phyloP scores from a whole-genome alignment of 1,284 basidiomycete genomes.

The Austroboletus niveus region DNA sequence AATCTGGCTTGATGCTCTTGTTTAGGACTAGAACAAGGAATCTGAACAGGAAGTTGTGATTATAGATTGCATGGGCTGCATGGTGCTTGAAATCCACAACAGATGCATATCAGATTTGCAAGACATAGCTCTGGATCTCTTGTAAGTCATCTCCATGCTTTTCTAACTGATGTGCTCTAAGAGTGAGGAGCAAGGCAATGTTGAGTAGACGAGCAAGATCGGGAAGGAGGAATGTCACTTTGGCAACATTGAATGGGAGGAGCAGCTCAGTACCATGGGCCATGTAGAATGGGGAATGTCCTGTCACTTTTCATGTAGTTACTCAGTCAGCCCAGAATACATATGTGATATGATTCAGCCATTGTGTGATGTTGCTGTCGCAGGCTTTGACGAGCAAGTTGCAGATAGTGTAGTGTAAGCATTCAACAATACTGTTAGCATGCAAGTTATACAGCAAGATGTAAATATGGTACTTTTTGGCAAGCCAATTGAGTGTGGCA shows the following conservation, averaged over 20 bases:
- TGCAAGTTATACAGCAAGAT: too few species aligned
- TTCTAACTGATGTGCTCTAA: background rate
- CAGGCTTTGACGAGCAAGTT: too few species aligned
- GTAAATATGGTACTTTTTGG: too few species aligned
- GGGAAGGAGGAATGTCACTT: slow-evolving; percentile 29
- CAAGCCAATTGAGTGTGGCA: too few species aligned
- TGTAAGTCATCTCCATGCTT: background rate
- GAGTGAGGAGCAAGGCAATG: background rate
- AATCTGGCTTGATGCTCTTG: slow-evolving; percentile 20
- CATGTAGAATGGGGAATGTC: slow-evolving; percentile 21
- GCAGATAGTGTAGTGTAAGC: too few species aligned
- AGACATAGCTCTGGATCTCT: slow-evolving; percentile 12
- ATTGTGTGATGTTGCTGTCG: slow-evolving; percentile 8
- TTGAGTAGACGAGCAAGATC: background rate
- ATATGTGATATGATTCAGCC: background rate
- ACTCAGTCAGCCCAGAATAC: slow-evolving; percentile 3
- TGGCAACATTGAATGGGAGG: slow-evolving; percentile 30
- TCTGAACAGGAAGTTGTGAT: slow-evolving; percentile 22
- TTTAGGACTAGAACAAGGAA: slow-evolving; percentile 31
- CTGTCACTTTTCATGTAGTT: background rate
- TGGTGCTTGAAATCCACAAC: slow-evolving; percentile 8
- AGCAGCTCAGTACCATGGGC: slow-evolving; percentile 29
- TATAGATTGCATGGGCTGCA: slow-evolving; percentile 14
- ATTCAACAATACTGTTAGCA: too few species aligned
- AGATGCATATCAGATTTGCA: slow-evolving; percentile 18